These are phyloP conservation scores for Silybum marianum DNA, from an alignment of 129 eudicot genomes.

Conservation along the genomic window DNA sequence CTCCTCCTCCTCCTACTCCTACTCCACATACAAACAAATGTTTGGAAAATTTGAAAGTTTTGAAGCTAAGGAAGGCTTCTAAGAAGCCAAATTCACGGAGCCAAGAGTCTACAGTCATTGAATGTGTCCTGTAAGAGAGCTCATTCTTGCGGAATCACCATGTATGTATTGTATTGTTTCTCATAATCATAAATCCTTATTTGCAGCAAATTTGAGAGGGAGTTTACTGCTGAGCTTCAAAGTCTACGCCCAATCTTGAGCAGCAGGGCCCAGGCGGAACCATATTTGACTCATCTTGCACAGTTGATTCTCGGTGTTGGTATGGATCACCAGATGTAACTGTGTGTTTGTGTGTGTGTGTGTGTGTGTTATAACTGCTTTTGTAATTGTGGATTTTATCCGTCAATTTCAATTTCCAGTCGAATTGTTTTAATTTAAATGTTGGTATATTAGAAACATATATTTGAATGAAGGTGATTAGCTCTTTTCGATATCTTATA, in stretches of 20 bases:
- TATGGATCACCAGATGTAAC: constrained; percentile 49
- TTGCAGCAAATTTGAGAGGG: constrained; percentile 90
- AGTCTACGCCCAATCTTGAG: constrained; percentile 91
- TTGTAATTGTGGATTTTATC: no score
- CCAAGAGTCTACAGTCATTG: constrained; percentile 58
- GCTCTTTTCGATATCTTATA: no score
- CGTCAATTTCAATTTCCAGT: no score
- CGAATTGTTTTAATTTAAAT: no score
- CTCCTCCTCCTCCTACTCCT: constrained; percentile 8
- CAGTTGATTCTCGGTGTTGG: constrained; percentile 98
- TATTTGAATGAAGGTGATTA: no score
- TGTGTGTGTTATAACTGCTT: no score
- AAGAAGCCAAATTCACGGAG: constrained; percentile 51
- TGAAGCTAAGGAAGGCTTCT: constrained; percentile 62
- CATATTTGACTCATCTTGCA: constrained; percentile 95
- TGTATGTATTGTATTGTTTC: neutral
- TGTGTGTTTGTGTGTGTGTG: no score
- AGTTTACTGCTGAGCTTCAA: constrained; percentile 71
- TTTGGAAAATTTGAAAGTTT: constrained; percentile 41
- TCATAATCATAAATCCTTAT: neutral
- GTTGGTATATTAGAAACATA: no score
- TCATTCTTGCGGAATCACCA: no score
- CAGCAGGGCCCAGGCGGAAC: constrained; percentile 91
- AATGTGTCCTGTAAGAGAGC: constrained; percentile 72
- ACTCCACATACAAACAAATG: no score